Evolutionary conservation across 2,329 filamentous ascomycete genomes (phyloP).

Genomic region (Sphaerulina populicola): DNA sequence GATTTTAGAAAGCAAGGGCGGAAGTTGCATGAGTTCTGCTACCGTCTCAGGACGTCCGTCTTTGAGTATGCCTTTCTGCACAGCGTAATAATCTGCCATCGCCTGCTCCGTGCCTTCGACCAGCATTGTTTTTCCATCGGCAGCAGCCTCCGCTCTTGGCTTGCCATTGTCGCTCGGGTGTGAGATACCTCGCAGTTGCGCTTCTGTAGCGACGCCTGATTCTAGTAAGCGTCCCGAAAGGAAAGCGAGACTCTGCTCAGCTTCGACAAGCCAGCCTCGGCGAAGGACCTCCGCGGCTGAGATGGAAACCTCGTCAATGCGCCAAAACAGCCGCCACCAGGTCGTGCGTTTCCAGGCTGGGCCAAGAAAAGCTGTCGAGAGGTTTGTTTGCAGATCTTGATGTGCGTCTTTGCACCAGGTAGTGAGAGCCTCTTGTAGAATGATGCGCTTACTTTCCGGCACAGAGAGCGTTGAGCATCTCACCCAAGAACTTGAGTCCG

Average conservation of each 20-base stretch:
- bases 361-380: constrained; percentile 70
- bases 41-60: constrained; percentile 15
- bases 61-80: constrained; percentile 11
- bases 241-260: constrained; percentile 76
- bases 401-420: constrained; percentile 74
- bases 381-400: constrained; percentile 68
- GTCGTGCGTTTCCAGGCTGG: constrained; percentile 67
- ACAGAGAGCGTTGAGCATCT: constrained; percentile 31
- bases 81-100: constrained; percentile 15
- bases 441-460: constrained; percentile 38
- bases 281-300: constrained; percentile 70
- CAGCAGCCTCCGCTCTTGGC: constrained; percentile 3
- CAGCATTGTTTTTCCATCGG: constrained; percentile 5
- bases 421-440: constrained; percentile 53
- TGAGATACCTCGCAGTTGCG: constrained; percentile 21
- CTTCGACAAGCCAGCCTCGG: constrained; percentile 65
- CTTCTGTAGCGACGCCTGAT: constrained; percentile 43
- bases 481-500: constrained; percentile 39
- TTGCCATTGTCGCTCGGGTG: constrained; percentile 1
- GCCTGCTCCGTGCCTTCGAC: constrained; percentile 7
- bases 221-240: constrained; percentile 68
- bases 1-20: constrained; percentile 23
- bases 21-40: constrained; percentile 27
- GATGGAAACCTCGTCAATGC: constrained; percentile 83
- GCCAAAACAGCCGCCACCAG: constrained; percentile 96